Evolutionary conservation across 345 rosid species (phyloP).

Genomic region (Excoecaria agallocha): DNA sequence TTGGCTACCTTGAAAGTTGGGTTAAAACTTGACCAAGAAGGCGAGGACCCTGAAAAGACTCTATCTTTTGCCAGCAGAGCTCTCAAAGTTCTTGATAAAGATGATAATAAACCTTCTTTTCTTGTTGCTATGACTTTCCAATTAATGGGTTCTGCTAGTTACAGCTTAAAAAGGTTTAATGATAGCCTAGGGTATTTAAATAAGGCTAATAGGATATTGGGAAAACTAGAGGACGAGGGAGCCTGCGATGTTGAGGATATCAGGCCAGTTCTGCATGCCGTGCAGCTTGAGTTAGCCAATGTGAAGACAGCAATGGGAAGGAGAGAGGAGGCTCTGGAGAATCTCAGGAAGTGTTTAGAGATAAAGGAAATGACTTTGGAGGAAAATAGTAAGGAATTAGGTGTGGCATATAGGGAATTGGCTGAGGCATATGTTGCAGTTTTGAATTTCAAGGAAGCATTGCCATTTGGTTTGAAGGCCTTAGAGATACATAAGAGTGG

Average conservation of each 20-base stretch:
- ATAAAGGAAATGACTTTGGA: conserved; percentile 70
- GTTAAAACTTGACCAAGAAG: conserved; percentile 82
- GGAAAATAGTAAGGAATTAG: conserved; percentile 73
- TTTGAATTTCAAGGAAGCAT: conserved; percentile 78
- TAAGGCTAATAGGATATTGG: conserved; percentile 66
- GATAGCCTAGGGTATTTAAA: conserved; percentile 78
- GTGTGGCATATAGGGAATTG: conserved; percentile 62
- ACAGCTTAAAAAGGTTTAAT: conserved; percentile 62
- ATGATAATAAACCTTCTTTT: conserved; percentile 43
- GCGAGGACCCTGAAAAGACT: conserved; percentile 68
- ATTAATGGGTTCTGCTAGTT: conserved; percentile 71
- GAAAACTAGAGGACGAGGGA: conserved; percentile 55
- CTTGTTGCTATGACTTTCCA: conserved; percentile 75
- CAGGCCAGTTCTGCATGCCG: conserved; percentile 67
- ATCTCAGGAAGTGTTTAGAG: conserved; percentile 70
- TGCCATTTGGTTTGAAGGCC: conserved; percentile 66
- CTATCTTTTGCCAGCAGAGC: conserved; percentile 67
- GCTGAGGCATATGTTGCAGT: conserved; percentile 85
- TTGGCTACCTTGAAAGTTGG: conserved; percentile 76
- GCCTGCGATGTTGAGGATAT: conserved; percentile 44
- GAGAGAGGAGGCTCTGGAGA: conserved; percentile 81
- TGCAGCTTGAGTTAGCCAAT: conserved; percentile 73
- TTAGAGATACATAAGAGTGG: conserved; percentile 70
- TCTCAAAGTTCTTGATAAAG: conserved; percentile 53
- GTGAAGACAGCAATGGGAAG: conserved; percentile 91